Base-by-base conservation (phyloP, 2,329 filamentous ascomycete species). In the Talaromyces sp. region DNA sequence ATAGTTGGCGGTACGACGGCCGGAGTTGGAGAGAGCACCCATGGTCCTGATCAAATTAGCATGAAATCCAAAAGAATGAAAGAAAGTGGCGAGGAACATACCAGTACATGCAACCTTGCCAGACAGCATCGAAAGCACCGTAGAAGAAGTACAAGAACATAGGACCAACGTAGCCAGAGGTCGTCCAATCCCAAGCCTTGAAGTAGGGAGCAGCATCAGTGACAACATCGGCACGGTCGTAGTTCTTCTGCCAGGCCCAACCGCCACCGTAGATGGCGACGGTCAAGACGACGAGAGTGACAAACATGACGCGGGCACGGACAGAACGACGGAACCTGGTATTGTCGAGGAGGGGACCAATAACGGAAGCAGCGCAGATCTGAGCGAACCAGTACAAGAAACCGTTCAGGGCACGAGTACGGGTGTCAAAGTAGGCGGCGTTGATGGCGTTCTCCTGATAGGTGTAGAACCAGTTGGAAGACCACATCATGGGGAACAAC, bases 11-110 rank as follows among this genome's bases (percentile, higher is more conserved):
- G 91, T 86, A 77, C 90, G 92, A 76, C 92, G 90, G 67, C 90
- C 87, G 66, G 92, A 94, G 85, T 96, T 96, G 76, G 90, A 92
- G 59, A 96, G 83, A 14, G 92, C 85, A 62, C 92, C 92, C 88
- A 96, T 95, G 80, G 89, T 91, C 88, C 88, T 66, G 47, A 60
- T 33, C 45, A 61, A 31, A 47, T 62, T 41, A 54, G 22, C 11
- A 47, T 56, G 37, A 45, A 60, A 27, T 13, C 1, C 10, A 24
- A 4, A 1, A 39, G 10, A 63, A 59, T 2, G 8, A 11, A 56
- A 33, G 11, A 13, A 48, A 33, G 16, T 39, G 22, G n/a, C 3
- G n/a, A 10, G 35, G 37, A 41, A 71, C 77, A 62, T 75, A 80
- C 90, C 90, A 94, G 82, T 94, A 93, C 60, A 92, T 87, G 70